phyloP scores from a whole-genome alignment of 495 filamentous ascomycete genomes.

The Neurospora sp. region DNA sequence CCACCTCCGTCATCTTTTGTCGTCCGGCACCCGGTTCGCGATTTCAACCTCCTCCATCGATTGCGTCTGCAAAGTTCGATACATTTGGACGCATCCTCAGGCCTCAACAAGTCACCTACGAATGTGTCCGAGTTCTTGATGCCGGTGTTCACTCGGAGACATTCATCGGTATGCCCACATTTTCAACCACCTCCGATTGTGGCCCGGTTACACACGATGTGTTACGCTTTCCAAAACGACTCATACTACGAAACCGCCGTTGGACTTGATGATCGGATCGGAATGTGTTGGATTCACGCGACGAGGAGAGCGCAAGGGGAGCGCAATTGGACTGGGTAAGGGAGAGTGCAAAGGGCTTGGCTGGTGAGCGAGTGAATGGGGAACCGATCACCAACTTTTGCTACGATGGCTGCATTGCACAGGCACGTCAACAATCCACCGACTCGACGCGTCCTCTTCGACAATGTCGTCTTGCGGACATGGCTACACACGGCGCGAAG shows the following conservation, averaged over 20 bases:
- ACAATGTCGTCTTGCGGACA: neutral
- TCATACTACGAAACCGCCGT: neutral
- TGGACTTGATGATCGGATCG: neutral
- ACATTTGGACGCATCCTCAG: neutral
- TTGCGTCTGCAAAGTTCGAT: neutral
- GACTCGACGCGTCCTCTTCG: neutral
- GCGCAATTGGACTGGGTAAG: neutral
- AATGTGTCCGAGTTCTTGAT: neutral
- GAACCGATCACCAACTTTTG: neutral
- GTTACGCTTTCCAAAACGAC: neutral
- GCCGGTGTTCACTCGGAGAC: neutral
- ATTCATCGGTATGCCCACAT: neutral
- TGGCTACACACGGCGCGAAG: neutral
- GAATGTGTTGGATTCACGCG: neutral
- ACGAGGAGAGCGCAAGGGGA: neutral
- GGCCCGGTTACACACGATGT: neutral
- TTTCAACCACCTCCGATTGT: neutral
- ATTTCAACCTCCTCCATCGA: neutral
- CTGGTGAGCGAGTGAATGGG: neutral
- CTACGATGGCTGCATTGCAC: neutral
- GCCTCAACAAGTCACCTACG: neutral
- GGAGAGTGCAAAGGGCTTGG: neutral
- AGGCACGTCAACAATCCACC: neutral
- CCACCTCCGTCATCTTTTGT: neutral
- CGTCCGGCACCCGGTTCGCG: neutral